Evolutionary conservation across 2,329 filamentous ascomycete genomes (phyloP), one percentile per base, ranked within the genome.

Genomic region (Zalaria obscura): DNA sequence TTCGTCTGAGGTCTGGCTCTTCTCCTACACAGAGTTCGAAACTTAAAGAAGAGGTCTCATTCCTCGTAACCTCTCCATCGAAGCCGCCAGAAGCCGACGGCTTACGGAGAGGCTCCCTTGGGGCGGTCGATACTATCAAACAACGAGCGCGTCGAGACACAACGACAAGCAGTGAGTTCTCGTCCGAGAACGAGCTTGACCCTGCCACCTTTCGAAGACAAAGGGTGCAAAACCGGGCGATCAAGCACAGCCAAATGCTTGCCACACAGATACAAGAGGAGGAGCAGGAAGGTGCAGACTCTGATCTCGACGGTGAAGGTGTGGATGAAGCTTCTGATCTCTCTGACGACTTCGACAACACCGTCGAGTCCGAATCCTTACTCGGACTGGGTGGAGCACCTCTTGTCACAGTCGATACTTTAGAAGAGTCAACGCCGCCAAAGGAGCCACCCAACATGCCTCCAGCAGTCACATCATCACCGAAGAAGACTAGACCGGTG

Each of bases 1-100:
- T 94, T 35, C 76, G 88, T 27, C 78, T 78, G 50, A 78, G 89
- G 42, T 84, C 88, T 26, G 89, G 85, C 7, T 95, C 88, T 1
- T 95, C 89, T 38, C 89, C 89, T 3, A 78, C 83, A 32, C 79
- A 85, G 49, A 75, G 72, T 9, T 78, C 78, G 10, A 76, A 72
- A 45, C 61, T 76, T 26, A 69, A 70, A 36, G 77, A 80, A 34
- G 57, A 60, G 2, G 59, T 61, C 45, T 68, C 71, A 3, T 60
- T 73, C n/a, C 61, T 67, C 52, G 59, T 73, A 29, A 75, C 72
- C 1, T 75, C 73, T 10, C 74, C 75, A 1, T 71, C 72, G 5
- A 61, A 66, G 35, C 53, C 66, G 50, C 44, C 66, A 47, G 62
- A 67, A 25, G 41, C 35, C 3, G 39, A 40, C 31, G 40, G 63